Conservation (phyloP, 1,284 basidiomycete genomes). For the Ceratobasidium sp. region DNA sequence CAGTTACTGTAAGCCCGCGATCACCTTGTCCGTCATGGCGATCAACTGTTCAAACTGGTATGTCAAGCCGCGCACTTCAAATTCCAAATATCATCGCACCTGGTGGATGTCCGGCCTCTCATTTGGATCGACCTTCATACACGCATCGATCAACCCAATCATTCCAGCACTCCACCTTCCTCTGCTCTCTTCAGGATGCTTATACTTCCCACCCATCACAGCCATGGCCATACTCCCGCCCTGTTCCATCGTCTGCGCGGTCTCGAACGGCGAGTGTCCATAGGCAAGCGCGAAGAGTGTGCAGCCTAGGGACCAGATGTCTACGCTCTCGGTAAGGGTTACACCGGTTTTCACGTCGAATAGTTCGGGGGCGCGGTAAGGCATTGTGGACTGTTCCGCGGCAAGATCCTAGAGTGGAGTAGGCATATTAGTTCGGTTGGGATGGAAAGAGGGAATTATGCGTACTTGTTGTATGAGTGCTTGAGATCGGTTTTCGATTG, state of each 20-base stretch:
- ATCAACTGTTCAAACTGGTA: constrained; percentile 17
- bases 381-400: constrained; percentile 96
- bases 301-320: constrained; percentile 96
- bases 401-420: constrained; percentile 80
- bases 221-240: constrained; percentile 96
- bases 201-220: constrained; percentile 88
- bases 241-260: constrained; percentile 85
- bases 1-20: constrained; percentile 27
- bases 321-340: constrained; percentile 91
- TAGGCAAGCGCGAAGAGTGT: constrained; percentile 93
- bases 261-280: constrained; percentile 94
- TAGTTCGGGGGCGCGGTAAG: constrained; percentile 93
- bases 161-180: constrained; percentile 80
- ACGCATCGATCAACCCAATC: constrained; percentile 82
- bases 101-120: constrained; percentile 87
- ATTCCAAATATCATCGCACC: constrained; percentile 60
- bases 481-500: constrained; percentile 83
- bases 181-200: constrained; percentile 76
- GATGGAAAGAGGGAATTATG: constrained; percentile 2
- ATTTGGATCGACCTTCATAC: constrained; percentile 84
- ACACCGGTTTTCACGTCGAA: constrained; percentile 95
- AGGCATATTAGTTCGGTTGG: constrained; percentile 18
- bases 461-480: constrained; percentile 86
- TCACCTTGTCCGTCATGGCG: constrained; percentile 41
- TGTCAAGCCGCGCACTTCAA: not conserved